Evolutionary conservation across 2,329 filamentous ascomycete genomes (phyloP).

Genomic region (Penicillium sp.): DNA sequence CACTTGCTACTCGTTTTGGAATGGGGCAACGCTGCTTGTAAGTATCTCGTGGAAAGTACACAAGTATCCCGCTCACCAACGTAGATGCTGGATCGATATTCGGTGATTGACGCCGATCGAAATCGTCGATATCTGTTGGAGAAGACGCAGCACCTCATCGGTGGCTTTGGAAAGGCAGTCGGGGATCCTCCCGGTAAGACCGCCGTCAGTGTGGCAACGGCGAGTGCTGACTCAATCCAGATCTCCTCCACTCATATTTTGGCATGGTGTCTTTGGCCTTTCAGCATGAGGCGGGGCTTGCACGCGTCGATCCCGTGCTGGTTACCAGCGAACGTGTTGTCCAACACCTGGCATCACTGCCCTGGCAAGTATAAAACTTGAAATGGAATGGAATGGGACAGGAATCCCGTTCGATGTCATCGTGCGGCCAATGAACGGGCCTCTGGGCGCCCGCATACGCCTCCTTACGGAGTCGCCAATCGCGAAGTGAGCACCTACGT

Average conservation of each 20-base stretch:
- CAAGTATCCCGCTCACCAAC: constrained; percentile 9
- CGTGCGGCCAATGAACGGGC: background rate
- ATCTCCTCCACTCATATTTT: constrained; percentile 85
- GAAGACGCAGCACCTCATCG: constrained; percentile 82
- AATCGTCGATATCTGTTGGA: constrained; percentile 77
- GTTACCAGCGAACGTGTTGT: constrained; percentile 63
- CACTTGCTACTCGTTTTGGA: constrained; percentile 97
- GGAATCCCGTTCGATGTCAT: background rate
- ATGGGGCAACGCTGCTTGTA: constrained; percentile 61
- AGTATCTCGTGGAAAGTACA: constrained; percentile 7
- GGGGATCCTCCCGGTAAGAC: constrained; percentile 63
- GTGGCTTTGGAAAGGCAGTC: constrained; percentile 73
- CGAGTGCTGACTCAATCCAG: constrained; percentile 36
- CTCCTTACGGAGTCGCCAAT: too few species aligned
- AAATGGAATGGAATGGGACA: background rate
- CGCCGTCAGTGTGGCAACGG: background rate
- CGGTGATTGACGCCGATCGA: constrained; percentile 58
- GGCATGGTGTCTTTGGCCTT: constrained; percentile 77
- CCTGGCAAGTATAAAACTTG: constrained; percentile 31
- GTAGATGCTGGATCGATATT: constrained; percentile 58
- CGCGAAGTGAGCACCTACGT: too few species aligned
- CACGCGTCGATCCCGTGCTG: constrained; percentile 69
- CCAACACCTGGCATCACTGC: constrained; percentile 40
- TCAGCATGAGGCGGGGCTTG: constrained; percentile 67
- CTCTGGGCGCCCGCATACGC: background rate